Percentiles rank a stretch among this genome's conserved stretches.
phyloP scores from a whole-genome alignment of 345 rosid genomes.

The Salix koriyanagi region DNA sequence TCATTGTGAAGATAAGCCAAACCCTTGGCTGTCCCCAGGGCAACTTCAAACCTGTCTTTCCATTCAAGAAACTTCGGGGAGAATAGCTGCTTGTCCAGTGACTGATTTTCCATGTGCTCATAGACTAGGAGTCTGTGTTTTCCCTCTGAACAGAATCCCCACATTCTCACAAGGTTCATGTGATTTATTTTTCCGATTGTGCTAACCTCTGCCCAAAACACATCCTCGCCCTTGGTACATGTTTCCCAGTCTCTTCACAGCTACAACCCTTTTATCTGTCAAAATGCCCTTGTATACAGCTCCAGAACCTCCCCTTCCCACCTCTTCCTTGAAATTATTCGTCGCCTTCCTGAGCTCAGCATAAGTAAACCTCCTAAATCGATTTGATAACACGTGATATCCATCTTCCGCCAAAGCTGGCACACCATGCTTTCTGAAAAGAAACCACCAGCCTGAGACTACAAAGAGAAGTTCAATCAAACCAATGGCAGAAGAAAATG shows the following conservation, averaged over 20 bases:
- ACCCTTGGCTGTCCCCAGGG: neutral
- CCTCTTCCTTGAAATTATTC: conserved; percentile 4
- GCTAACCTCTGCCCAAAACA: neutral
- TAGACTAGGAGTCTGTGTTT: conserved; percentile 5
- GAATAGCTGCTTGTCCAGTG: neutral
- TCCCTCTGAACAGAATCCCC: conserved; percentile 14
- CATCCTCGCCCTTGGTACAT: neutral
- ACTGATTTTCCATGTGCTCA: neutral
- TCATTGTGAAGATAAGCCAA: conserved; percentile 16
- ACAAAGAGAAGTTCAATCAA: conserved; percentile 28
- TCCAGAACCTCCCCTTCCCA: conserved; percentile 14
- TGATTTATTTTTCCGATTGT: conserved; percentile 8
- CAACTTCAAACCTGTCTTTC: neutral
- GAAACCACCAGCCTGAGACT: conserved; percentile 30
- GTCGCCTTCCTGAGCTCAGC: conserved; percentile 14
- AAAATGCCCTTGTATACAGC: conserved; percentile 9
- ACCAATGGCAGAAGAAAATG: conserved; percentile 33
- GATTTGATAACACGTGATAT: neutral
- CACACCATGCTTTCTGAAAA: conserved; percentile 9
- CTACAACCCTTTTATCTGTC: neutral
- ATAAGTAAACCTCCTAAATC: conserved; percentile 2
- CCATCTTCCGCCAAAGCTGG: neutral
- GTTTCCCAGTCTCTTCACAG: neutral
- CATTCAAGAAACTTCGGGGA: neutral
- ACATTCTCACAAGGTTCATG: conserved; percentile 4